Base-by-base conservation (phyloP, 805 yeast genomes). In the Starmera amethionina region DNA sequence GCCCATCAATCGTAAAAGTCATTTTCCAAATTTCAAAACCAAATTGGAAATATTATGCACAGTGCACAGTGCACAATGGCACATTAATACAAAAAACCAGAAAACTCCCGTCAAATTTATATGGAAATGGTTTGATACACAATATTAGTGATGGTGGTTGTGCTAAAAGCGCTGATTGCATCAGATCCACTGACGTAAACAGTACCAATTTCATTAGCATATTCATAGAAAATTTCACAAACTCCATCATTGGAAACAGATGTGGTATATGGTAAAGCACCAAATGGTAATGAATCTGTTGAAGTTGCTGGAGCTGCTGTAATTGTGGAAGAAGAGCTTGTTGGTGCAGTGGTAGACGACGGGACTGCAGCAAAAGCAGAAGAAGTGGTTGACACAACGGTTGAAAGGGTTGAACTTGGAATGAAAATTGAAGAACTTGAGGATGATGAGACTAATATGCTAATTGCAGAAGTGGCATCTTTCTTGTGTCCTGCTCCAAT, bases 171-270 rank as follows among this genome's bases (percentile, higher is more conserved):
- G 43, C 58, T 51, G 16, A 37, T 12, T n/a, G 59, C 56, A 32
- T 45, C 59, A 9, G 46, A 14, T 6, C 59, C 59, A 42, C 54
- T 50, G 41, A 54, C 55, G 38, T 51, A 55, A 22, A 38, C 36
- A 9, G 46, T 49, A 27, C 41, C 40, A 13, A 18, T 12, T 9
- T 37, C 40, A 16, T 39, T 48, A 28, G 44, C 47, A 40, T 52
- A 54, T 28, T 52, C 52, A 39, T 48, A 49, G 46, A 54, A 54
- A 13, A 55, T 43, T 15, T 51, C 52, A 45, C 59, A 55, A 15
- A 52, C 51, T 42, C 58, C 58, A 37, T 46, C 49, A 5, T 4
- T 4, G 18, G 41, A 29, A 10, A 46, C 40, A 15, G 46, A 35
- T 4, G 58, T 54, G 9, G 56, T 43, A 44, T 49, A 54, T 29